Conservation (phyloP, 1,284 basidiomycete species). For the Cutaneotrichosporon cavernicola region DNA sequence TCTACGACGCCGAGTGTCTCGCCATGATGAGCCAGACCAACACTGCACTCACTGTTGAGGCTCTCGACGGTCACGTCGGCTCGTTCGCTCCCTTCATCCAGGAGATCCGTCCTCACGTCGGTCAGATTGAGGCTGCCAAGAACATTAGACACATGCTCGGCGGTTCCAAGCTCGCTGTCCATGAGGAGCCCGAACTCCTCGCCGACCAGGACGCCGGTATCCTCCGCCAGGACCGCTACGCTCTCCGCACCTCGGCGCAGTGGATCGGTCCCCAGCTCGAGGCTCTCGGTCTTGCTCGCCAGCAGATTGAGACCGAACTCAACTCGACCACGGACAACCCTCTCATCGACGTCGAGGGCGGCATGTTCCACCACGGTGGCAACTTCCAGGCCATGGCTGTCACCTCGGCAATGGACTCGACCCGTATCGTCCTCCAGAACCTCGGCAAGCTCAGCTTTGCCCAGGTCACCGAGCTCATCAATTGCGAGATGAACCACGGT, state of each 20-base stretch:
- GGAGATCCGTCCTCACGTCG: slow-evolving; percentile 25
- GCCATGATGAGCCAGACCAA: slow-evolving; percentile 24
- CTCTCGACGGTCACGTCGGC: slow-evolving; percentile 24
- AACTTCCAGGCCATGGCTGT: slow-evolving; percentile 31
- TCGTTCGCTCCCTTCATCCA: slow-evolving; percentile 26
- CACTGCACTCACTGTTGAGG: slow-evolving; percentile 26
- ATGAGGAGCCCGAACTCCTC: slow-evolving; percentile 23
- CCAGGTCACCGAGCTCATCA: slow-evolving; percentile 29
- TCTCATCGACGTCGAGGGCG: slow-evolving; percentile 24
- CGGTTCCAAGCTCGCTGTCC: slow-evolving; percentile 23
- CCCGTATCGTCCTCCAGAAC: slow-evolving; percentile 27
- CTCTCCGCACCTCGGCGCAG: slow-evolving; percentile 25
- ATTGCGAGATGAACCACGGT: slow-evolving; percentile 29
- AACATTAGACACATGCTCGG: slow-evolving; percentile 25
- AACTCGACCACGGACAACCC: slow-evolving; percentile 30
- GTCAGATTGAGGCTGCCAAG: slow-evolving; percentile 22
- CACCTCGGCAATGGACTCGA: slow-evolving; percentile 24
- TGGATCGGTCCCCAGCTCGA: slow-evolving; percentile 29
- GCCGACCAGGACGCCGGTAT: slow-evolving; percentile 21
- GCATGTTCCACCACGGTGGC: slow-evolving; percentile 28
- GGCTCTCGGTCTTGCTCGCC: slow-evolving; percentile 20
- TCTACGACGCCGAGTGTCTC: slow-evolving; percentile 30
- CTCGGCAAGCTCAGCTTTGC: slow-evolving; percentile 26
- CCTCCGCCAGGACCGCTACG: slow-evolving; percentile 29
- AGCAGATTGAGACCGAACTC: slow-evolving; percentile 27